Evolutionary conservation across 805 yeast species (phyloP), one percentile per base, ranked within the genome.

Genomic region (Candida alai): DNA sequence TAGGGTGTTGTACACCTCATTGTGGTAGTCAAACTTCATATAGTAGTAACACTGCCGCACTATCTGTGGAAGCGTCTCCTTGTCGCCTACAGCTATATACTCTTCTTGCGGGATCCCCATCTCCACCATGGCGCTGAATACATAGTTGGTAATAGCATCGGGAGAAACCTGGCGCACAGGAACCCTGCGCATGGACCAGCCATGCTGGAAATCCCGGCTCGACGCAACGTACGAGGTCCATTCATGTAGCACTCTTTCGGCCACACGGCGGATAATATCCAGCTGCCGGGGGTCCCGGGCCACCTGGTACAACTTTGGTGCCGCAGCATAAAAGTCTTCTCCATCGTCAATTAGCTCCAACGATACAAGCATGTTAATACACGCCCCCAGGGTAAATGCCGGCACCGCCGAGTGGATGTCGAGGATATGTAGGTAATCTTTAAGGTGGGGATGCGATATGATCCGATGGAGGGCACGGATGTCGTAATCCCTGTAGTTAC

Each of bases 221-320:
- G 32, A 29, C 10, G 16, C 24, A 13, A 29, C 17, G 22, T 19
- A 29, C 9, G 24, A 19, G 12, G 13, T 17, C 32, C 32, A 29
- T 20, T 29, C 32, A 6, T 20, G 10, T 13, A 29, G 22, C 11
- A 29, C 32, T 13, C 22, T 17, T 11, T 9, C 16, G 4, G 32
- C 24, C 9, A 18, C 32, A n/a, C n/a, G 16, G 8, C 23, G 24
- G 11, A 29, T 14, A 19, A 19, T 13, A 18, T 13, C 13, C 7
- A 25, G 17, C 15, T 29, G 32, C 7, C 9, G 7, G 5, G 10
- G 8, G 16, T 29, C 32, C 4, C 8, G n/a, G 9, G 21, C 13
- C 9, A 29, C 10, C 15, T 15, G 6, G n/a, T 29, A 29, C 15
- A 29, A 20, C 6, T 20, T n/a, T 4, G 32, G 32, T 1, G 32